These are phyloP conservation scores for Metschnikowia kofuensis DNA, from an alignment of 805 yeast species.

Conservation along the genomic window DNA sequence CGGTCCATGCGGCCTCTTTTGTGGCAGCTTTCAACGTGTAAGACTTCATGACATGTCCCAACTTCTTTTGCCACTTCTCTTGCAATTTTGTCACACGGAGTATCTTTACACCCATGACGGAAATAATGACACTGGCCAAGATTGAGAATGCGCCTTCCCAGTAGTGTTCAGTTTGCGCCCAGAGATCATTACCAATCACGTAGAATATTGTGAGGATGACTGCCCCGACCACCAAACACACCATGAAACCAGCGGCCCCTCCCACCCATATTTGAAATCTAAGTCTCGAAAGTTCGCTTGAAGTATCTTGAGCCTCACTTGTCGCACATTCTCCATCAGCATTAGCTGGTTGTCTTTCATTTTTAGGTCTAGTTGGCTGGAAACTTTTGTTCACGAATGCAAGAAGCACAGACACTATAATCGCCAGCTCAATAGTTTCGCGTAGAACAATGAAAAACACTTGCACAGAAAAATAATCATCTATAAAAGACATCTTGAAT, in stretches of 20 bases:
- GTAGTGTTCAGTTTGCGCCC: slow-evolving; percentile 46
- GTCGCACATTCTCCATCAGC: too few species aligned
- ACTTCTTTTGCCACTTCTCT: slow-evolving; percentile 42
- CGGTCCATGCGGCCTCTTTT: slow-evolving; percentile 26
- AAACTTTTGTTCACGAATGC: slow-evolving; percentile 17
- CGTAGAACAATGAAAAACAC: slow-evolving; percentile 20
- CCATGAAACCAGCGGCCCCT: slow-evolving; percentile 37
- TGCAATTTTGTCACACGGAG: slow-evolving; percentile 44
- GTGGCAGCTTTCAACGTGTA: slow-evolving; percentile 23
- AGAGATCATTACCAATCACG: slow-evolving; percentile 40
- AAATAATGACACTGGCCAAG: slow-evolving; percentile 42
- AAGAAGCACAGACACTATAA: slow-evolving; percentile 21
- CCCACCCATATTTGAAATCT: slow-evolving; percentile 44
- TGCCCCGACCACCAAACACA: slow-evolving; percentile 40
- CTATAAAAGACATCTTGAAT: slow-evolving; percentile 12
- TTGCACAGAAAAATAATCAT: slow-evolving; percentile 19
- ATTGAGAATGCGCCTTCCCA: slow-evolving; percentile 49
- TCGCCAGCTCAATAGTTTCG: slow-evolving; percentile 21
- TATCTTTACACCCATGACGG: slow-evolving; percentile 45
- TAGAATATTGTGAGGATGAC: slow-evolving; percentile 39
- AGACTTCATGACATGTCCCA: slow-evolving; percentile 26
- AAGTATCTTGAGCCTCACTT: too few species aligned
- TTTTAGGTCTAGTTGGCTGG: background rate
- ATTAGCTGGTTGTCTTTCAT: background rate
- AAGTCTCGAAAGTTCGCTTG: slow-evolving; percentile 19